These are phyloP conservation scores for Penicillium malachiteum DNA, from an alignment of 495 filamentous ascomycete genomes.

Conservation along the genomic window DNA sequence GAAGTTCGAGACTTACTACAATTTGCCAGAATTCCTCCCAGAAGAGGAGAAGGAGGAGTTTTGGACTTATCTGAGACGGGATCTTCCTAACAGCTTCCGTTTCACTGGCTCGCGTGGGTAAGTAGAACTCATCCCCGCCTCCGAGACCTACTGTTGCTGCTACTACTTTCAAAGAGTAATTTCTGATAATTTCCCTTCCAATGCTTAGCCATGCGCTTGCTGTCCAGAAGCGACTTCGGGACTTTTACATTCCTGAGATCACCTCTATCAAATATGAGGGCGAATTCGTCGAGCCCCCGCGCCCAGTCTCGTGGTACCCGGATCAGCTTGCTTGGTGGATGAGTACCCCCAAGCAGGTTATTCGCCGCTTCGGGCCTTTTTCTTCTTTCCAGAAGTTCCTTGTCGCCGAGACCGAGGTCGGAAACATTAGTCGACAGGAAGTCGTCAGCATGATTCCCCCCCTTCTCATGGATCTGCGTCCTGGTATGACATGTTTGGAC, in stretches of 20 bases:
- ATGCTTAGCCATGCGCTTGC: constrained; percentile 71
- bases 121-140: constrained; percentile 9
- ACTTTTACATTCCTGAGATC: constrained; percentile 88
- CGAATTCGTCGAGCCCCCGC: constrained; percentile 73
- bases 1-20: constrained; percentile 80
- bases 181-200: constrained; percentile 8
- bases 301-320: constrained; percentile 84
- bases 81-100: constrained; percentile 92
- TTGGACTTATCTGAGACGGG: constrained; percentile 75
- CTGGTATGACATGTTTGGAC: constrained; percentile 90
- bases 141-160: too few species aligned
- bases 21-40: constrained; percentile 65
- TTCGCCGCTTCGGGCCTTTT: constrained; percentile 89
- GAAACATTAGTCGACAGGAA: constrained; percentile 96
- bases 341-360: constrained; percentile 91
- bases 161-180: not conserved
- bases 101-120: constrained; percentile 91
- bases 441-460: constrained; percentile 98
- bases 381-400: constrained; percentile 95
- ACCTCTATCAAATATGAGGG: constrained; percentile 78
- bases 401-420: constrained; percentile 94
- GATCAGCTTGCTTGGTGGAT: constrained; percentile 92
- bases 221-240: constrained; percentile 78
- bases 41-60: constrained; percentile 74
- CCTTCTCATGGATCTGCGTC: constrained; percentile 82